Conservation (phyloP, 75 land plant species). For the Adiantum capillusveneris region DNA sequence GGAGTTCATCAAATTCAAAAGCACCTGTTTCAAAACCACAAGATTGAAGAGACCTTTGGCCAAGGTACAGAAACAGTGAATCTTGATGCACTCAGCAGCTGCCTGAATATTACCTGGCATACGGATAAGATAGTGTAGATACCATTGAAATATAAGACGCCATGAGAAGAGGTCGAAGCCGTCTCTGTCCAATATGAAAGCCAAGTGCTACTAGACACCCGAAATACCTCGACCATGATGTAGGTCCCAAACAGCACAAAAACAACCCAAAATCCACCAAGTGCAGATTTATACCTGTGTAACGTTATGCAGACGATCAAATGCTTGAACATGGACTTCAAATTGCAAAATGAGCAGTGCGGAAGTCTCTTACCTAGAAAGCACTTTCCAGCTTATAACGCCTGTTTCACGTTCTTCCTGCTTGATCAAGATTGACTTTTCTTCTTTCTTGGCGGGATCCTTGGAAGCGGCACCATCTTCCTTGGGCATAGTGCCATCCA, state of each 20-base stretch:
- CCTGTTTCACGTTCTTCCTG: constrained; percentile 96
- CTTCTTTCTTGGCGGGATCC: constrained; percentile 33
- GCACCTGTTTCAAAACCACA: constrained; percentile 45
- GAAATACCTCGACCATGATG: constrained; percentile 49
- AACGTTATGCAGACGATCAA: no score
- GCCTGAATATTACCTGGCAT: constrained; percentile 66
- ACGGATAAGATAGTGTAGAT: constrained; percentile 72
- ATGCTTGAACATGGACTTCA: no score
- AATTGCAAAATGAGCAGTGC: no score
- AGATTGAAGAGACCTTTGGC: no score
- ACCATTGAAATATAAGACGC: constrained; percentile 54
- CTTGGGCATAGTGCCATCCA: constrained; percentile 2
- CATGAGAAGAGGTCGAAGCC: constrained; percentile 27
- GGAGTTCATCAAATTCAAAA: constrained; percentile 67
- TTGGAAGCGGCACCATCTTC: constrained; percentile 14
- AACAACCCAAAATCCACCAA: constrained; percentile 92
- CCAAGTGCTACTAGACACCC: constrained; percentile 88
- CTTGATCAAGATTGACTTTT: constrained; percentile 77
- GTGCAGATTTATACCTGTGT: constrained; percentile 71
- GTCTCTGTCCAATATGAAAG: constrained; percentile 75
- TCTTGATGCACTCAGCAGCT: neutral
- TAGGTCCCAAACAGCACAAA: constrained; percentile 59
- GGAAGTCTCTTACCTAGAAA: constrained; percentile 44
- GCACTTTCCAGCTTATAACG: constrained; percentile 72
- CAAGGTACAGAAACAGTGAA: neutral